Evolutionary conservation across 768 basidiomycete genomes (phyloP), one percentile per base, ranked within the genome.

Genomic region (Hortiboletus campestris): DNA sequence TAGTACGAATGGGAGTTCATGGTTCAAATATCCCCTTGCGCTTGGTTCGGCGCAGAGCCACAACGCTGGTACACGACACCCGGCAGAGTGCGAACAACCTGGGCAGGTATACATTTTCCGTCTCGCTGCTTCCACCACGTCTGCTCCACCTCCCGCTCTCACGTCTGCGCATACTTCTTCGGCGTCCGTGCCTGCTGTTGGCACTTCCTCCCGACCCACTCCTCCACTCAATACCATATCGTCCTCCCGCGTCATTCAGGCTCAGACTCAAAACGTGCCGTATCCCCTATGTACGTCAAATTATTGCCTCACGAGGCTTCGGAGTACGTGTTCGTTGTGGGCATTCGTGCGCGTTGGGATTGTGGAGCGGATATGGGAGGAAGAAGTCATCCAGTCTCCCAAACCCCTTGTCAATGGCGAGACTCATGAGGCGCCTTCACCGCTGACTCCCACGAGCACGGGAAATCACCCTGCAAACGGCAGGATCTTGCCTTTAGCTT

Each of bases 241-340:
- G 2, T 78, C 86, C 17, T 90, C 70, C 14, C 69, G 69, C 22
- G 56, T 63, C 19, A 58, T 58, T 17, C 50, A 61, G 28, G n/a
- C 58, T 35, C 71, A 71, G 31, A 39, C 59, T 19, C 67, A 67
- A 32, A 62, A 63, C 20, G 48, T 45, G 7, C 71, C 69, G 8
- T 59, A 96, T 69, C 91, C 94, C 1, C 75, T 97, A 3, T 97
- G 94, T 64, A 75, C 80, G 12, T 83, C 81, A 17, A 86, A 89
- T n/a, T 96, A 93, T 87, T 96, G 94, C 68, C 76, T 96, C 16
- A 75, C 81, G 6, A 83, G 94, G 9, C 76, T 97, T 19, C 84
- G 94, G 13, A 79, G 87, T 36, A 92, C 94, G n/a, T 95, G 93
- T 70, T 88, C 86, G 5, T 74, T 96, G 14, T 97, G 94, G 93